Evolutionary conservation across 345 rosid species (phyloP).

Genomic region (Lenwebbia sp.): DNA sequence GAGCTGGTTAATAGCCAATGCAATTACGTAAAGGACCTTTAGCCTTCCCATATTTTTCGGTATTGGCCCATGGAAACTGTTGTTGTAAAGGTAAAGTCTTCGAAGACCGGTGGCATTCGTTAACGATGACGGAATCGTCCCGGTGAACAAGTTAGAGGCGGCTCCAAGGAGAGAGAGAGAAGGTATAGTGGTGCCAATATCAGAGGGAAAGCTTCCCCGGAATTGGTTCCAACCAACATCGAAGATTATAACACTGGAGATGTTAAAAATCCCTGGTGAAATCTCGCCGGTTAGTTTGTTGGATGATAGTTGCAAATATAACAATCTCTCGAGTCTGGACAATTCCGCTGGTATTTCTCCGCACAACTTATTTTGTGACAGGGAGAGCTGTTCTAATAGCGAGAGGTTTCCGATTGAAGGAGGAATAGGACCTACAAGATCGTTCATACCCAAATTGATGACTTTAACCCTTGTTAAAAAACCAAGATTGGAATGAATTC

Average conservation of each 20-base stretch:
- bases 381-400: rapidly evolving
- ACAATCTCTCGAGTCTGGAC: not conserved
- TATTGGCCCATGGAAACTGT: not conserved
- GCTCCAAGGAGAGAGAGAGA: rapidly evolving
- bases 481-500: not conserved
- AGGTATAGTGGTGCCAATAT: not conserved
- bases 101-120: not conserved
- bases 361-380: rapidly evolving
- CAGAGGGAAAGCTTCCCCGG: too few species aligned
- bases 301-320: rapidly evolving
- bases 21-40: rapidly evolving
- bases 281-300: not conserved
- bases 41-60: not conserved
- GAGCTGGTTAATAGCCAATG: rapidly evolving
- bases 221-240: too few species aligned
- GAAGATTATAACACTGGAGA: too few species aligned
- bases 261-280: not conserved
- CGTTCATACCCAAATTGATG: not conserved
- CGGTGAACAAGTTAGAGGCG: rapidly evolving
- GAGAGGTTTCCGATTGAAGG: not conserved
- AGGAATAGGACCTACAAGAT: not conserved
- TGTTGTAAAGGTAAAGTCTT: rapidly evolving
- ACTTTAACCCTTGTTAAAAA: not conserved
- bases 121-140: not conserved
- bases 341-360: not conserved